phyloP scores from a whole-genome alignment of 2,329 filamentous ascomycete species.

The Fusarium continuum region DNA sequence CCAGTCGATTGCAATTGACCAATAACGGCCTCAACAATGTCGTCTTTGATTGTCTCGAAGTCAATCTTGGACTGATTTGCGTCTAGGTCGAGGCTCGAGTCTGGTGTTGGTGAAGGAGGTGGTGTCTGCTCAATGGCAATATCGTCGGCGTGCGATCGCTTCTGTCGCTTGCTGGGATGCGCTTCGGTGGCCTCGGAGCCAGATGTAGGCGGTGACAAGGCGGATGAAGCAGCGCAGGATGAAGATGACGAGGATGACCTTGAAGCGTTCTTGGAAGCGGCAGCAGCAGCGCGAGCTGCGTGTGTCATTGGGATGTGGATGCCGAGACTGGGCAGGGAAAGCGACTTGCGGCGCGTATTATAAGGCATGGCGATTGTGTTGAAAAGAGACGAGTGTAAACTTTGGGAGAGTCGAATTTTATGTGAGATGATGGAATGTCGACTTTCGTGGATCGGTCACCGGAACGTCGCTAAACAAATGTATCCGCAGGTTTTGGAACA shows the following conservation, averaged over 20 bases:
- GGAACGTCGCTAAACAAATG: constrained; percentile 31
- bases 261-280: constrained; percentile 55
- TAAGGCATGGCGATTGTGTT: constrained; percentile 74
- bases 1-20: constrained; percentile 87
- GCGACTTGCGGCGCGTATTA: constrained; percentile 95
- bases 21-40: constrained; percentile 92
- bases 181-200: constrained; percentile 47
- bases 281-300: constrained; percentile 64
- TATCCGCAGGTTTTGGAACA: constrained; percentile 28
- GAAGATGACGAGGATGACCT: constrained; percentile 42
- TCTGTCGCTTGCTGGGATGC: constrained; percentile 72
- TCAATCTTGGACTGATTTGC: constrained; percentile 56
- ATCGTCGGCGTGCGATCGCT: constrained; percentile 84
- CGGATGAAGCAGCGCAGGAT: constrained; percentile 42
- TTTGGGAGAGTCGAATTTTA: constrained; percentile 16
- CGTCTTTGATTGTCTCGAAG: constrained; percentile 87
- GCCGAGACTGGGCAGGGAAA: constrained; percentile 91
- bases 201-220: constrained; percentile 46
- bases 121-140: constrained; percentile 83
- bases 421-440: constrained; percentile 21
- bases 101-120: constrained; percentile 51
- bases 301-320: constrained; percentile 82
- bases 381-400: constrained; percentile 11
- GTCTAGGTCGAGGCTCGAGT: constrained; percentile 44
- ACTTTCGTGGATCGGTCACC: constrained; percentile 28